phyloP scores from a whole-genome alignment of 306 rosid species.

The Trichosanthes truncata region DNA sequence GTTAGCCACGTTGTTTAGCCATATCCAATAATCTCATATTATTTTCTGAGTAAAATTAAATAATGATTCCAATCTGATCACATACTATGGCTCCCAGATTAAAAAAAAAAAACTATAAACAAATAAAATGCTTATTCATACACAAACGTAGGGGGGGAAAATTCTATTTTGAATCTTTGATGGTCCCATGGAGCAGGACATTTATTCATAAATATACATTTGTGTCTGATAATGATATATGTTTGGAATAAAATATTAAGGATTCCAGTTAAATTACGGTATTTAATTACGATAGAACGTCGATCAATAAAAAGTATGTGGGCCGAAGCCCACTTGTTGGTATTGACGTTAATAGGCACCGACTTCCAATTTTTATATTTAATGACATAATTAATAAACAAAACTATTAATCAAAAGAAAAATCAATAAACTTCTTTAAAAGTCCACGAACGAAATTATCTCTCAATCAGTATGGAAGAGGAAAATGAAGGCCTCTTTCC shows the following conservation, averaged over 20 bases:
- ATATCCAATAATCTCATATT: background rate
- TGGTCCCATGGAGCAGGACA: background rate
- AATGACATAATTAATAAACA: background rate
- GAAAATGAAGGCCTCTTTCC: background rate
- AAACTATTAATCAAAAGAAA: background rate
- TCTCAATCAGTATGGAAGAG: background rate
- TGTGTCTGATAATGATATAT: background rate
- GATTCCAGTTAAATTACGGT: background rate
- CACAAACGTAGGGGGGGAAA: background rate
- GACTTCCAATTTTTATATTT: background rate
- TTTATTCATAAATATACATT: background rate
- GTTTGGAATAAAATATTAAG: background rate
- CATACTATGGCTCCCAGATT: background rate
- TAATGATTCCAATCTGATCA: background rate
- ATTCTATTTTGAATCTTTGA: background rate
- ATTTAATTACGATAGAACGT: background rate
- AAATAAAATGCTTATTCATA: no score
- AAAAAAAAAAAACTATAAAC: no score
- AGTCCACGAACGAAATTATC: background rate
- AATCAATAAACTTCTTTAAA: background rate
- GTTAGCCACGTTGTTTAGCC: background rate
- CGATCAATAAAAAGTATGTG: background rate
- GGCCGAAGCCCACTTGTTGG: constrained; percentile 2
- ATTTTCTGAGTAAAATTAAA: no score
- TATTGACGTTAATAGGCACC: background rate